A percentile compares a stretch with the other conserved stretches of the same genome.
These are phyloP conservation scores for Arthroderma sp. DNA, from an alignment of 2,329 filamentous ascomycete species.

Conservation along the genomic window DNA sequence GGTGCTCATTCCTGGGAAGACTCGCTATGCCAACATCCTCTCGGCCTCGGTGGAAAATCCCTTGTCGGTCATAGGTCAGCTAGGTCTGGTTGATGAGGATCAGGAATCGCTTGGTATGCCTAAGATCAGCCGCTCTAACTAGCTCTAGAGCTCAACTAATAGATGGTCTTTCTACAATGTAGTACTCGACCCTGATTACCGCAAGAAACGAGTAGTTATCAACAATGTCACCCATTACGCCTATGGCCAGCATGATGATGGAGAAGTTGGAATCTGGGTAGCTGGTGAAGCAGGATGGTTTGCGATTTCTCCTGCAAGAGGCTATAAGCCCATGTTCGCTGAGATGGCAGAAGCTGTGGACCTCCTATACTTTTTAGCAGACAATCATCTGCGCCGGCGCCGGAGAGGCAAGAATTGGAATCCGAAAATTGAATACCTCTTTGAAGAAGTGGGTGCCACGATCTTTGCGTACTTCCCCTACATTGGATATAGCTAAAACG, in stretches of 20 bases:
- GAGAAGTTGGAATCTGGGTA: constrained; percentile 46
- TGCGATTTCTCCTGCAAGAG: constrained; percentile 39
- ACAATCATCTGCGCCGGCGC: constrained; percentile 37
- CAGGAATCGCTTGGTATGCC: constrained; percentile 30
- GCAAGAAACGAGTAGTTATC: constrained; percentile 32
- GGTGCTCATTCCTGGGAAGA: constrained; percentile 37
- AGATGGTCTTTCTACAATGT: not conserved
- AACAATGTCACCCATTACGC: constrained; percentile 37
- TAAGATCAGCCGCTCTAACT: not conserved
- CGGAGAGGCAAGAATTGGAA: constrained; percentile 21
- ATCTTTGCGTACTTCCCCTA: not conserved
- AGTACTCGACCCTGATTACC: constrained; percentile 28
- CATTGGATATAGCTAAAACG: not conserved
- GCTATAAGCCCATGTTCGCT: constrained; percentile 40
- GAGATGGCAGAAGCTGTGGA: constrained; percentile 47
- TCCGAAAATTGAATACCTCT: constrained; percentile 25
- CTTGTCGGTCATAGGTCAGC: constrained; percentile 41
- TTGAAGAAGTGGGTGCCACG: constrained; percentile 24
- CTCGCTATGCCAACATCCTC: constrained; percentile 41
- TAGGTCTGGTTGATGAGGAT: constrained; percentile 33
- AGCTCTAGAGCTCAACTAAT: not conserved
- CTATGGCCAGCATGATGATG: constrained; percentile 41
- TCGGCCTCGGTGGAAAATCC: constrained; percentile 41
- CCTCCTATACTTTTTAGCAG: constrained; percentile 48
- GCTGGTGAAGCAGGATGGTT: constrained; percentile 51